Percentiles rank a stretch among this genome's conserved stretches.
phyloP scores from a whole-genome alignment of 1,284 basidiomycete species.

The Marasmius oreades region DNA sequence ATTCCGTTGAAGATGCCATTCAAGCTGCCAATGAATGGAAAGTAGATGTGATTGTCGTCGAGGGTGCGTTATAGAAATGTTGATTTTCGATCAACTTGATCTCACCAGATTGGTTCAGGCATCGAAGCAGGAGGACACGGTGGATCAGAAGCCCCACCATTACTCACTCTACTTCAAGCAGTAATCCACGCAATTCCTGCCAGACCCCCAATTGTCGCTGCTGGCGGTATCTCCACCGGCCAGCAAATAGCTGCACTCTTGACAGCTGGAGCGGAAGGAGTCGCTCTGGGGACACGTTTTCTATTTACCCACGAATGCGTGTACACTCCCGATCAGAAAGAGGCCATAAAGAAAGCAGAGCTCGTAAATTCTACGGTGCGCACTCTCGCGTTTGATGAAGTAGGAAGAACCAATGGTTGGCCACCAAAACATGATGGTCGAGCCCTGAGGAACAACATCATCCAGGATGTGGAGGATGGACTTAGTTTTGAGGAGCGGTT shows the following conservation, averaged over 20 bases:
- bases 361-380: constrained; percentile 36
- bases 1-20: constrained; percentile 21
- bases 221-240: constrained; percentile 39
- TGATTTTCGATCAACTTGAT: not conserved
- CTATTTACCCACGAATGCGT: constrained; percentile 45
- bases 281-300: constrained; percentile 52
- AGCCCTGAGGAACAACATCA: constrained; percentile 24
- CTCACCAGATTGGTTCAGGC: too few relatives aligned
- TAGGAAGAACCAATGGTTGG: constrained; percentile 42
- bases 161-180: constrained; percentile 40
- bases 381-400: constrained; percentile 43
- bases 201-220: constrained; percentile 41
- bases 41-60: constrained; percentile 25
- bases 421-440: constrained; percentile 45
- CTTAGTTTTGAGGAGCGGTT: constrained; percentile 7
- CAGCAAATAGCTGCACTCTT: constrained; percentile 46
- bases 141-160: constrained; percentile 36
- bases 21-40: constrained; percentile 19
- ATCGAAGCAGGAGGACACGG: constrained; percentile 57
- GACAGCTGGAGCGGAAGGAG: constrained; percentile 48
- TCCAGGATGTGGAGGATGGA: constrained; percentile 8
- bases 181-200: constrained; percentile 33
- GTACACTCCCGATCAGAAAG: constrained; percentile 37
- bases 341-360: constrained; percentile 39
- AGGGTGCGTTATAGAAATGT: constrained; percentile 16